phyloP scores from a whole-genome alignment of 2,329 filamentous ascomycete species.

The Colletotrichum tropicicola region DNA sequence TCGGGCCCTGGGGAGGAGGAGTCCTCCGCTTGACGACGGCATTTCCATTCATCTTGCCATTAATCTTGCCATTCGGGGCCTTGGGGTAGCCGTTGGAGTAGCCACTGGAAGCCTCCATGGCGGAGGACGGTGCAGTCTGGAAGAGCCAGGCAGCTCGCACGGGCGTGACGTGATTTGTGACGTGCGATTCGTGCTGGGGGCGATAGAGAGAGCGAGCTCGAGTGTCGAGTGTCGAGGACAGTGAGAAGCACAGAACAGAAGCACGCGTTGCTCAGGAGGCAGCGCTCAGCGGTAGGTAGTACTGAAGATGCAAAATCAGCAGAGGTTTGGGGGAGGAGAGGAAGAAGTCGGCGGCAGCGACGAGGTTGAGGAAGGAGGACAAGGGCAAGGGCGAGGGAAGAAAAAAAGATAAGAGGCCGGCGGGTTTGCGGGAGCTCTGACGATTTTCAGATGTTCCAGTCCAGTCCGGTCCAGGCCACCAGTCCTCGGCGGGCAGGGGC shows the following conservation, averaged over 20 bases:
- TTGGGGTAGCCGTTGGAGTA: slow-evolving; percentile 41
- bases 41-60: slow-evolving; percentile 44
- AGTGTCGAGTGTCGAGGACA: no score
- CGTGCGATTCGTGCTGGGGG: neutral
- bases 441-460: slow-evolving; percentile 29
- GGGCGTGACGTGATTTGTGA: slow-evolving; percentile 21
- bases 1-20: slow-evolving; percentile 33
- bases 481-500: slow-evolving; percentile 13
- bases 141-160: slow-evolving; percentile 13
- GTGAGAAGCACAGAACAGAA: no score
- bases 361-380: neutral
- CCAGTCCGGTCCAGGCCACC: neutral
- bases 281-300: neutral
- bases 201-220: neutral
- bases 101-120: slow-evolving; percentile 53
- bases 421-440: slow-evolving; percentile 14
- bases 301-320: neutral
- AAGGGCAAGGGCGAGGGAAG: neutral
- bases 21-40: slow-evolving; percentile 42
- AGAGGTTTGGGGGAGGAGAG: neutral
- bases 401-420: slow-evolving; percentile 11
- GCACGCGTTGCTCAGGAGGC: neutral
- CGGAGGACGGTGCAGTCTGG: slow-evolving; percentile 27
- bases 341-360: no score
- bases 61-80: slow-evolving; percentile 37